phyloP scores from a whole-genome alignment of 345 rosid species.

The Rhizophora apiculata region DNA sequence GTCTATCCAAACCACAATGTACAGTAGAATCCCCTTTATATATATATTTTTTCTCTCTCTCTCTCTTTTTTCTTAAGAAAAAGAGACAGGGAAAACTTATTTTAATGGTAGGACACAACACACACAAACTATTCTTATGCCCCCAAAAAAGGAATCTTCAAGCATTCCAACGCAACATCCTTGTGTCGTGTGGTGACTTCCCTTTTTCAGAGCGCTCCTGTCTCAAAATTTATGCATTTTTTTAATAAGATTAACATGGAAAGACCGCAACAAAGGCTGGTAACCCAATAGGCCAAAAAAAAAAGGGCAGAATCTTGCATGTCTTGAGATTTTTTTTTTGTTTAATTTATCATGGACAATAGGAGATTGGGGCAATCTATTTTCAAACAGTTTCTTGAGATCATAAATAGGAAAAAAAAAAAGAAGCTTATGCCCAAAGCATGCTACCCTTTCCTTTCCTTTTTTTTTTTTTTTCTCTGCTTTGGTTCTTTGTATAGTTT shows the following conservation, averaged over 20 bases:
- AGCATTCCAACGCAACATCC: slow-evolving; percentile 24
- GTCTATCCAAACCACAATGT: background rate
- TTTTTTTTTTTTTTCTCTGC: background rate
- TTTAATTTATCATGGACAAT: slow-evolving; percentile 24
- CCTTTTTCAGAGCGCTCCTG: slow-evolving; percentile 8
- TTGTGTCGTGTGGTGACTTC: slow-evolving; percentile 10
- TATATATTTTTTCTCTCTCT: no score
- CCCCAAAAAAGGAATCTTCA: slow-evolving; percentile 10
- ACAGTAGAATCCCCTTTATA: background rate
- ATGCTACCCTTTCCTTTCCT: slow-evolving; percentile 8
- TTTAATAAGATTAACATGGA: slow-evolving; percentile 3
- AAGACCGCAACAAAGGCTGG: slow-evolving; percentile 17
- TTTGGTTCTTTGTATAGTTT: slow-evolving; percentile 15
- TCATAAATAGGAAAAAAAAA: background rate
- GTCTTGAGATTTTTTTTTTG: slow-evolving; percentile 1
- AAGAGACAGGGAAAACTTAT: background rate
- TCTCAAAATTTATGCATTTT: slow-evolving; percentile 1
- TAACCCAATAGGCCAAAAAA: slow-evolving; percentile 23
- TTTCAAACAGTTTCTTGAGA: slow-evolving; percentile 7
- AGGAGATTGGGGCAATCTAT: slow-evolving; percentile 19
- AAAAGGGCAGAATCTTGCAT: slow-evolving; percentile 20
- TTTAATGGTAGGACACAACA: slow-evolving; percentile 5
- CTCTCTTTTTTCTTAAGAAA: background rate
- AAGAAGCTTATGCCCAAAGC: slow-evolving; percentile 50
- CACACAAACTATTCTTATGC: slow-evolving; percentile 11